Evolutionary conservation across 495 filamentous ascomycete genomes (phyloP).

Genomic region (Penicillium cataractarum): DNA sequence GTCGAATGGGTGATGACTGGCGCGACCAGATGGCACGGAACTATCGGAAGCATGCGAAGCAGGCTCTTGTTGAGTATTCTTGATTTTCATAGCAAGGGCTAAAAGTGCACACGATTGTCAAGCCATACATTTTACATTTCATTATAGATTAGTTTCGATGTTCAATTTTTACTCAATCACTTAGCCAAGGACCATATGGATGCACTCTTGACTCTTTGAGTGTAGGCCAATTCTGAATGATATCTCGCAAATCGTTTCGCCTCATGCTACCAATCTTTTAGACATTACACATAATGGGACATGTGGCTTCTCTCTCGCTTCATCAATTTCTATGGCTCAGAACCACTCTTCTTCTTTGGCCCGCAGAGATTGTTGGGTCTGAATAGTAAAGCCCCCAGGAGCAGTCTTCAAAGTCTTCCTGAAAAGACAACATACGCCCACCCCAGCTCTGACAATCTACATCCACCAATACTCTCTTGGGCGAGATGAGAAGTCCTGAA

Average conservation of each 20-base stretch:
- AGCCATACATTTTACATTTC: too few species aligned
- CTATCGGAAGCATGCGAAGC: conserved; percentile 2
- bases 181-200: background rate
- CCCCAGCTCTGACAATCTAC: too few species aligned
- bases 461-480: background rate
- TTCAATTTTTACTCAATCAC: background rate
- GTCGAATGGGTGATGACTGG: conserved; percentile 21
- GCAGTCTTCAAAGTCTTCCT: too few species aligned
- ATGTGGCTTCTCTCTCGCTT: background rate
- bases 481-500: background rate
- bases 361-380: too few species aligned
- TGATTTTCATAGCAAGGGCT: background rate
- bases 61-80: background rate
- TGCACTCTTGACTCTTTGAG: too few species aligned
- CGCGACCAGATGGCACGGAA: conserved; percentile 14
- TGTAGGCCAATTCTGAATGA: too few species aligned
- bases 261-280: background rate
- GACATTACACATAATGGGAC: background rate
- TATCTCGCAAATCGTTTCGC: too few species aligned
- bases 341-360: background rate
- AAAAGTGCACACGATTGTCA: too few species aligned
- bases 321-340: too few species aligned
- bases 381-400: too few species aligned
- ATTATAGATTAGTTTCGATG: background rate
- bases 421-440: too few species aligned